These are phyloP conservation scores for Primulina tabacum DNA, from an alignment of 257 asterid species.

Conservation along the genomic window DNA sequence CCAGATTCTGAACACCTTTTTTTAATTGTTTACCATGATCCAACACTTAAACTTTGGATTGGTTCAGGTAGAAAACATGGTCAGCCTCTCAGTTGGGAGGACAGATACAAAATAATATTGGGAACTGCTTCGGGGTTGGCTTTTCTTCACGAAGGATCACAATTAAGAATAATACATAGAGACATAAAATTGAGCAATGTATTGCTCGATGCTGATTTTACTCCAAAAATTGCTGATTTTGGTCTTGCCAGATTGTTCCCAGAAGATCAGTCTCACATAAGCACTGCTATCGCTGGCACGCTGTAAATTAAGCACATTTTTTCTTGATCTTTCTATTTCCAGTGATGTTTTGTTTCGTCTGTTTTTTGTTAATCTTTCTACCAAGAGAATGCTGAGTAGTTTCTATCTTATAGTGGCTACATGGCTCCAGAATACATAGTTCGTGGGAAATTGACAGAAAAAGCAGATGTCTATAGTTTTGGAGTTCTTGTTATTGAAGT, in stretches of 20 bases:
- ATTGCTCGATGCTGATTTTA: conserved; percentile 50
- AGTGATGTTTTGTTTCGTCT: not conserved
- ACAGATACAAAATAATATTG: conserved; percentile 44
- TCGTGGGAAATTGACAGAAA: conserved; percentile 62
- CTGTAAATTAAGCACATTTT: conserved; percentile 43
- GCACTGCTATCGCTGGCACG: conserved; percentile 75
- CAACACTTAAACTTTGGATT: conserved; percentile 3
- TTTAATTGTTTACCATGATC: not conserved
- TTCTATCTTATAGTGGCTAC: conserved; percentile 49
- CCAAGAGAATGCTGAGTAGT: not conserved
- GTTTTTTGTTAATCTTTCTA: not conserved
- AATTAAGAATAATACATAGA: conserved; percentile 58
- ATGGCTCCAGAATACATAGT: conserved; percentile 80
- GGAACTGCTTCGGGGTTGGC: conserved; percentile 76
- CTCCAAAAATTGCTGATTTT: conserved; percentile 70
- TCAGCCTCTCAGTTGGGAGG: conserved; percentile 49
- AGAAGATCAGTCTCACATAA: conserved; percentile 52
- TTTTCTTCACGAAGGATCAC: conserved; percentile 58
- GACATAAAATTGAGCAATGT: conserved; percentile 69
- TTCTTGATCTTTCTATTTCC: not conserved
- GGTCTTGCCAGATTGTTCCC: conserved; percentile 70
- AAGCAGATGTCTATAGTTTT: conserved; percentile 69
- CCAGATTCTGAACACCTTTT: not conserved
- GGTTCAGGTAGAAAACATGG: conserved; percentile 45
- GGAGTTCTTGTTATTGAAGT: conserved; percentile 68